Base-by-base conservation (phyloP, 176 grass and related monocot species). In the Aegilops speltoides region DNA sequence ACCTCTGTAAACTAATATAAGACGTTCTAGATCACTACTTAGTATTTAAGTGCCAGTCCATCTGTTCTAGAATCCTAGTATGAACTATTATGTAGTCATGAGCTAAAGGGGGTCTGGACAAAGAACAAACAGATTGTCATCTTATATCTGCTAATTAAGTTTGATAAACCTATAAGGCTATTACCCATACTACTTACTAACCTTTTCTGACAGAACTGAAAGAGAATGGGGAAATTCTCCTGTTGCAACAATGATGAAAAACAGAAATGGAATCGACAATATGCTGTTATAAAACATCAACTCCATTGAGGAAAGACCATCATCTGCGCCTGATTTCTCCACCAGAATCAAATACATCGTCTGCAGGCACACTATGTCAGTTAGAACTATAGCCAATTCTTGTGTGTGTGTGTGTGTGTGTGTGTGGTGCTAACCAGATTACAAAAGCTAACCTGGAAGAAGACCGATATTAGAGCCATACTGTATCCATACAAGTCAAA, bases 341-440 rank as follows among this genome's bases (percentile, higher is more conserved):
- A 98, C 96, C 16, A 98, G 87, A 68, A 98, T 69, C 76, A 98
- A 87, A 90, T 98, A 98, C 96, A 96, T 96, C 12, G 96, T 98
- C 96, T 98, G 88, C 86, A 94, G 77, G 32, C 23, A 88, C 41
- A 88, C 37, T 59, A 16, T 43, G 56, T 85, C 78, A 93, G 66
- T 63, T 90, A 83, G 46, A 88, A 70, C 73, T 59, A 74, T 13
- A 57, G 7, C n/a, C 3, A 67, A 31, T 34, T 73, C 7, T 48
- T 43, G 6, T 46, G 11, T 8, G 32, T 76, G 6, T 60, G 23
- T 41, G 40, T 41, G 41, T 48, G 45, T 37, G 36, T 52, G 50
- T 54, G 50, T 4, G 10, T 77, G 19, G 13, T 45, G 40, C 29
- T 15, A 72, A 28, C 9, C 50, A 88, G 36, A 89, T 63, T 79